Percentiles rank a stretch among this genome's conserved stretches.
Conservation (phyloP, 306 rosid species). For the Vicia villosa region DNA sequence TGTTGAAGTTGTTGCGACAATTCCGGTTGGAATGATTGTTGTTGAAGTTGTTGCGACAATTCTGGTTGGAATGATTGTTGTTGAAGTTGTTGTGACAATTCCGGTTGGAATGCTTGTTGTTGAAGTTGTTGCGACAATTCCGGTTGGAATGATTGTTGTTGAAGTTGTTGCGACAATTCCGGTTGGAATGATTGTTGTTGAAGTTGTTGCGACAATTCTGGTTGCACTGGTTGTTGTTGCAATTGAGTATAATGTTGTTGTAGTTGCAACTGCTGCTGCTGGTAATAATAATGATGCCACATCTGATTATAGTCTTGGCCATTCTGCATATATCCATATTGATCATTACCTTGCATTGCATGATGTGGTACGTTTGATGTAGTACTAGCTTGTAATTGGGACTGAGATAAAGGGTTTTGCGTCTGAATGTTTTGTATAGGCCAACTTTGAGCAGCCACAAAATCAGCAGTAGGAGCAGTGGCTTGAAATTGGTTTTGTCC, state of each 20-base stretch:
- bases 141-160: slow-evolving; percentile 39
- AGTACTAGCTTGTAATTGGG: slow-evolving; percentile 49
- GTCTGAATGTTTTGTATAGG: slow-evolving; percentile 52
- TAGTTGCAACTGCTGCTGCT: slow-evolving; percentile 71
- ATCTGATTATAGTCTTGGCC: slow-evolving; percentile 64
- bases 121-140: slow-evolving; percentile 44
- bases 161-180: slow-evolving; percentile 36
- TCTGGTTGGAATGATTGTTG: slow-evolving; percentile 40
- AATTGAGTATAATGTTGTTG: slow-evolving; percentile 53
- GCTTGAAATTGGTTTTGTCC: slow-evolving; percentile 58
- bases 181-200: slow-evolving; percentile 42
- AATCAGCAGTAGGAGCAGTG: slow-evolving; percentile 43
- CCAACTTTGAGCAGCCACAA: slow-evolving; percentile 46
- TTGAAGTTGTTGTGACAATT: slow-evolving; percentile 36
- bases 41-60: slow-evolving; percentile 52
- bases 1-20: slow-evolving; percentile 54
- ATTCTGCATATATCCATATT: slow-evolving; percentile 59
- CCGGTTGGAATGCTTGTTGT: slow-evolving; percentile 34
- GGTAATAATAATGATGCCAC: slow-evolving; percentile 86
- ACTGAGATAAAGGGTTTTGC: slow-evolving; percentile 52
- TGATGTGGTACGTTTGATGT: slow-evolving; percentile 45
- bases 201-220: slow-evolving; percentile 49
- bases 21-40: slow-evolving; percentile 44
- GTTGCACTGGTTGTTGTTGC: slow-evolving; percentile 51
- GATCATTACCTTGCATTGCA: slow-evolving; percentile 51